Base-by-base conservation (phyloP, 768 basidiomycete species). In the Rhizopogon sp. region DNA sequence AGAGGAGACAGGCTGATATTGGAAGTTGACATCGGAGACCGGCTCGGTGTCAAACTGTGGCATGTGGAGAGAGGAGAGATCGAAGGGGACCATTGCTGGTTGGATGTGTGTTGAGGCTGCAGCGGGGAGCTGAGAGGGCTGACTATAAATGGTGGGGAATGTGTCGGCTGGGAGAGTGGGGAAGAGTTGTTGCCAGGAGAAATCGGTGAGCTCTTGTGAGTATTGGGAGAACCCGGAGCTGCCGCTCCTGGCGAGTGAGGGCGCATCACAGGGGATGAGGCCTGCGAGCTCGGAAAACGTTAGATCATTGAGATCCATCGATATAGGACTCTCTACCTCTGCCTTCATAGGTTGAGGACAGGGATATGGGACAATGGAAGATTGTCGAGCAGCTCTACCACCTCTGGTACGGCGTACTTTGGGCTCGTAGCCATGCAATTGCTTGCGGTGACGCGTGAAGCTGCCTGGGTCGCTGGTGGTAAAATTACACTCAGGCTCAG, bases 401-500 rank as follows among this genome's bases (percentile, higher is more conserved):
- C 50, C 43, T 5, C 28, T 3, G 13, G 4, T 14, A 11, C 31
- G 39, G 6, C 3, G 22, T 10, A 43, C 44, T 31, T 59, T 65
- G 0, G 61, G 64, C 20, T 46, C 45, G 17, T 69, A 58, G 3
- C 50, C 62, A 5, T 69, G 66, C 4, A 40, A 20, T 1, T 44
- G 5, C 35, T 57, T 60, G 4, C 65, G 60, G 37, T 68, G 67
- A 11, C 61, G 51, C 11, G 60, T 65, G 25, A 68, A 55, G 1
- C 62, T 60, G 6, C 59, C 64, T 2, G 67, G 65, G 41, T 69
- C 65, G 1, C 55, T 45, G 0, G 56, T 50, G 0, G 40, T 6
- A 20, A 57, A 69, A 0, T 17, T 7, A 20, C 68, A 68, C 0
- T 51, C 63, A 2, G 39, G 31, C 3, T 40, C 33, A 3, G 60